A percentile compares a stretch with the other conserved stretches of the same genome.
Evolutionary conservation across 345 rosid genomes (phyloP).

Genomic region (Salix suchowensis): DNA sequence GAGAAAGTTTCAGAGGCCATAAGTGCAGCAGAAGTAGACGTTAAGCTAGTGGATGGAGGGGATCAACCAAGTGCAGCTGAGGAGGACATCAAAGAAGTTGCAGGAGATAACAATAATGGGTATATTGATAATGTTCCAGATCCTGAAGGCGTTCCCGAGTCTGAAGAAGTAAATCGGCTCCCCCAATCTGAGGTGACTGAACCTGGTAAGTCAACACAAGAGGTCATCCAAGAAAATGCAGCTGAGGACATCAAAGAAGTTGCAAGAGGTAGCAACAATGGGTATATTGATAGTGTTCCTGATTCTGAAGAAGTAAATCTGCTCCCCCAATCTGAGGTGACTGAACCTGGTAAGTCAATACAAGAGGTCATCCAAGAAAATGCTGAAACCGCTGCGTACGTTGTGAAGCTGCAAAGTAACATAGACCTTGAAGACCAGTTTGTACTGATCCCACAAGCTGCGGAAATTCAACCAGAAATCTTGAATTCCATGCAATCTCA

Average conservation of each 20-base stretch:
- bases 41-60: neutral
- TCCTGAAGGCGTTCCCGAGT: neutral
- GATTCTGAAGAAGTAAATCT: neutral
- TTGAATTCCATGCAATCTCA: constrained; percentile 2
- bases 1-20: constrained; percentile 12
- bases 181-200: neutral
- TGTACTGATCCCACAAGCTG: constrained; percentile 1
- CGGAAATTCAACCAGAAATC: constrained; percentile 14
- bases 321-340: constrained; percentile 2
- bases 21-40: neutral
- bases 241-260: constrained; percentile 1
- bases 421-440: neutral
- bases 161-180: constrained; percentile 4
- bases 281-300: neutral
- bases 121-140: neutral
- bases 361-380: neutral
- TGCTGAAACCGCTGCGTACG: neutral
- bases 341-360: neutral
- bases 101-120: neutral
- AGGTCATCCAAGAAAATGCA: constrained; percentile 1
- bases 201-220: neutral
- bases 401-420: neutral
- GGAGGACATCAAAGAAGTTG: neutral
- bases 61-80: neutral
- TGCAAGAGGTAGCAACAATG: neutral